phyloP scores from a whole-genome alignment of 2,329 filamentous ascomycete species.

The Nemania diffusa region DNA sequence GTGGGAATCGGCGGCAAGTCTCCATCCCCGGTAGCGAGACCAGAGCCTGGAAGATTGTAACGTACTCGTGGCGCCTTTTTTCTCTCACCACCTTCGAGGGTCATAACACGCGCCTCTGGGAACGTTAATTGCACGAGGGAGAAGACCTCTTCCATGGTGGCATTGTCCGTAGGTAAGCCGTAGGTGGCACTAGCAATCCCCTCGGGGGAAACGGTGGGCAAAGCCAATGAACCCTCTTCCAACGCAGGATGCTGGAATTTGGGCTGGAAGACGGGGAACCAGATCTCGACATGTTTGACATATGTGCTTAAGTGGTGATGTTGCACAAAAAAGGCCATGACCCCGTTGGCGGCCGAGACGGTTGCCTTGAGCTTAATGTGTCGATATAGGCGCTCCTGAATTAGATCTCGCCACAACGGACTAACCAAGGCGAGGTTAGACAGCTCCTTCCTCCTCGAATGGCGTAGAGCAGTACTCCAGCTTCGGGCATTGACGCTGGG shows the following conservation, averaged over 20 bases:
- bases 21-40: slow-evolving; percentile 45
- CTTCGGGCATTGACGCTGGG: slow-evolving; percentile 63
- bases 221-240: slow-evolving; percentile 55
- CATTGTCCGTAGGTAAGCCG: slow-evolving; percentile 71
- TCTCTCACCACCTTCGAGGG: slow-evolving; percentile 79
- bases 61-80: slow-evolving; percentile 79
- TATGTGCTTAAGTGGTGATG: slow-evolving; percentile 70
- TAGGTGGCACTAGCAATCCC: slow-evolving; percentile 68
- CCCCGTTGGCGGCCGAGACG: slow-evolving; percentile 67
- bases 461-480: slow-evolving; percentile 73
- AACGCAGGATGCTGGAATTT: slow-evolving; percentile 58
- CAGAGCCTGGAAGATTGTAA: slow-evolving; percentile 53
- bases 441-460: slow-evolving; percentile 73
- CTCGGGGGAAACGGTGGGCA: slow-evolving; percentile 65
- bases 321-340: slow-evolving; percentile 68
- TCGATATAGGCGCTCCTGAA: slow-evolving; percentile 78
- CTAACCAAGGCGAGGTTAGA: slow-evolving; percentile 73
- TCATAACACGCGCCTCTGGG: slow-evolving; percentile 71
- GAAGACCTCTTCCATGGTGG: slow-evolving; percentile 76
- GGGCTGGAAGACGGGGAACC: slow-evolving; percentile 79
- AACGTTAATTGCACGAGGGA: slow-evolving; percentile 68
- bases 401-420: slow-evolving; percentile 71
- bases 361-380: slow-evolving; percentile 82
- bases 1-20: slow-evolving; percentile 61
- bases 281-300: slow-evolving; percentile 79